A percentile compares a stretch with the other conserved stretches of the same genome.
Evolutionary conservation across 202 grass and related monocot genomes (phyloP).

Genomic region (Schoenoplectus tabernaemontani): DNA sequence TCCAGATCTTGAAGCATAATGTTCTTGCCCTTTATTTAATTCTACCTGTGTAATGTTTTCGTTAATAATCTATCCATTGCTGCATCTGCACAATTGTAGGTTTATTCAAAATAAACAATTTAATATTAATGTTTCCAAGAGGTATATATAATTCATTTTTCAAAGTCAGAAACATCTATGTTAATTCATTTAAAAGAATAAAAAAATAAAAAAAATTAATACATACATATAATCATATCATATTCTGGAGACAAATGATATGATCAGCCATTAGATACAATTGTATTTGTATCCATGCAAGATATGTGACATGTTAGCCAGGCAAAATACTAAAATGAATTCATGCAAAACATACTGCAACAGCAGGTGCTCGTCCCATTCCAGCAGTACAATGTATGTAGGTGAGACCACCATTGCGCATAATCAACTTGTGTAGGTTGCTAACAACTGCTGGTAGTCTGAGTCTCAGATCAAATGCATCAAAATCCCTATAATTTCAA

Average conservation of each 20-base stretch:
- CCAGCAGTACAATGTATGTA: conserved; percentile 99
- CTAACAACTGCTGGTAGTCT: conserved; percentile 94
- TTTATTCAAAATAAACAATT: neutral
- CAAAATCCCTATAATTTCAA: conserved; percentile 70
- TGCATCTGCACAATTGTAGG: neutral
- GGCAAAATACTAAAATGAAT: conserved; percentile 5
- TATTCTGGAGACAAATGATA: neutral
- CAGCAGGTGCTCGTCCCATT: conserved; percentile 94
- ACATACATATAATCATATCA: neutral
- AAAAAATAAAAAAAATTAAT: neutral
- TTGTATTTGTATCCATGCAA: no score
- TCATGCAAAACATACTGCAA: conserved; percentile 43
- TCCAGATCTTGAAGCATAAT: no score
- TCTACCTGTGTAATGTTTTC: neutral
- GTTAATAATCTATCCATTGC: neutral
- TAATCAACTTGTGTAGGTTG: conserved; percentile 78
- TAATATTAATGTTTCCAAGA: no score
- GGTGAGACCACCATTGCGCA: conserved; percentile 65
- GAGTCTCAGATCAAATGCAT: conserved; percentile 98
- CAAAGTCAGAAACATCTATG: neutral
- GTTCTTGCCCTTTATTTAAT: neutral
- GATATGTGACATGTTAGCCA: no score
- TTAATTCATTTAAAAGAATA: neutral
- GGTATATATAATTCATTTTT: neutral
- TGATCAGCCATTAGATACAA: no score